phyloP scores from a whole-genome alignment of 1,139 yeast species.

The Geotrichum histeridarum region DNA sequence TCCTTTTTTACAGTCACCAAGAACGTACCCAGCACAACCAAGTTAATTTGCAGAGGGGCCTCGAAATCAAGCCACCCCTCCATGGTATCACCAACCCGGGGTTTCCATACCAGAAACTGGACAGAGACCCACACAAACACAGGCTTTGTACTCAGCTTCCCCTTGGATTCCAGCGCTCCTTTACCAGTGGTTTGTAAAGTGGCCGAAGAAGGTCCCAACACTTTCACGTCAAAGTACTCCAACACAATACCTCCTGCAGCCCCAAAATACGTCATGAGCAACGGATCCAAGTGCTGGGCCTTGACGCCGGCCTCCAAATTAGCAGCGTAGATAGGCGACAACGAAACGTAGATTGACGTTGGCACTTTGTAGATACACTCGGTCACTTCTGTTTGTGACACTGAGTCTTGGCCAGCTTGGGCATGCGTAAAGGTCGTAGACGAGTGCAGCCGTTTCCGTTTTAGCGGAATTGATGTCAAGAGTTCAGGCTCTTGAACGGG shows the following conservation, averaged over 20 bases:
- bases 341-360: constrained; percentile 67
- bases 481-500: constrained; percentile 7
- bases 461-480: constrained; percentile 16
- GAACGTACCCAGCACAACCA: constrained; percentile 85
- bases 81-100: constrained; percentile 72
- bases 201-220: constrained; percentile 34
- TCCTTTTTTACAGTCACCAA: constrained; percentile 86
- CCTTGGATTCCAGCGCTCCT: constrained; percentile 52
- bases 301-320: constrained; percentile 73
- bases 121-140: constrained; percentile 81
- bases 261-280: constrained; percentile 75
- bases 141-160: constrained; percentile 48
- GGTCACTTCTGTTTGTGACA: constrained; percentile 23
- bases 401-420: too few relatives aligned
- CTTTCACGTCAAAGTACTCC: constrained; percentile 61
- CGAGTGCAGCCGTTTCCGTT: constrained; percentile 7
- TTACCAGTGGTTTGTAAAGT: too few relatives aligned
- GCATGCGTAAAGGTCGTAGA: not conserved
- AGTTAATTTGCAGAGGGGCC: constrained; percentile 90
- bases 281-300: constrained; percentile 82
- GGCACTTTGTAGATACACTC: constrained; percentile 64
- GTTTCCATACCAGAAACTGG: constrained; percentile 85
- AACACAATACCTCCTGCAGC: constrained; percentile 78
- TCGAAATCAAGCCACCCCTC: constrained; percentile 90
- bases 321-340: constrained; percentile 73